Conservation (phyloP, 768 basidiomycete species). For the Zangia roseola region DNA sequence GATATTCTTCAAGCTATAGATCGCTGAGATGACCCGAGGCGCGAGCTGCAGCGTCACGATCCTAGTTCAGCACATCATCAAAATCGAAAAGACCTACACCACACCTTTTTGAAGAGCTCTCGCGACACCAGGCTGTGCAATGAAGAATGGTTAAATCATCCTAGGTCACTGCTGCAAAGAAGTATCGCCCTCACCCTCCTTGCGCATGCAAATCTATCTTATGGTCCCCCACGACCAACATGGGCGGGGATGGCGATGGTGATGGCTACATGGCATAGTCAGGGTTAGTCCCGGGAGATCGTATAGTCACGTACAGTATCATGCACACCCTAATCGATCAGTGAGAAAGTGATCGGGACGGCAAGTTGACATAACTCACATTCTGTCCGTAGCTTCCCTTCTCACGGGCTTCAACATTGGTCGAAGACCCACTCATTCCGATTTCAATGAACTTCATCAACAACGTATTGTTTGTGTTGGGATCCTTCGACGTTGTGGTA, state of each 20-base stretch:
- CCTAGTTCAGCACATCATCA: conserved; percentile 16
- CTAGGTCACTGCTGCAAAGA: not conserved
- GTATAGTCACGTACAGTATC: conserved; percentile 34
- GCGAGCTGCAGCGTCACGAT: conserved; percentile 34
- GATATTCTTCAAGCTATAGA: conserved; percentile 46
- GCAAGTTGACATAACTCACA: conserved; percentile 28
- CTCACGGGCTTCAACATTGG: conserved; percentile 26
- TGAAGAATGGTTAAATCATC: not conserved
- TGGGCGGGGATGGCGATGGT: not conserved
- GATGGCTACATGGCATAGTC: conserved; percentile 9
- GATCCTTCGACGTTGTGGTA: conserved; percentile 21
- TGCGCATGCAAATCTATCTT: conserved; percentile 11
- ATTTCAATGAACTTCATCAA: conserved; percentile 46
- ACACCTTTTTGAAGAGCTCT: conserved; percentile 24
- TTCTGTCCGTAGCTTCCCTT: conserved; percentile 30
- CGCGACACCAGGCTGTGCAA: conserved; percentile 32
- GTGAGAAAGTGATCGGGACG: conserved; percentile 36
- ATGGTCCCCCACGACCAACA: conserved; percentile 6
- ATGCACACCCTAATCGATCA: conserved; percentile 33
- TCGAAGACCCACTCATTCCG: conserved; percentile 42
- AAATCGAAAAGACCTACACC: not conserved
- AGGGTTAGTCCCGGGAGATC: not conserved
- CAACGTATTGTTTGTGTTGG: conserved; percentile 26
- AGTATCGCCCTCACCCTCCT: conserved; percentile 18
- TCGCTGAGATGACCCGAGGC: conserved; percentile 41